Base-by-base conservation (phyloP, 768 basidiomycete species). In the Lyophyllum semitale region DNA sequence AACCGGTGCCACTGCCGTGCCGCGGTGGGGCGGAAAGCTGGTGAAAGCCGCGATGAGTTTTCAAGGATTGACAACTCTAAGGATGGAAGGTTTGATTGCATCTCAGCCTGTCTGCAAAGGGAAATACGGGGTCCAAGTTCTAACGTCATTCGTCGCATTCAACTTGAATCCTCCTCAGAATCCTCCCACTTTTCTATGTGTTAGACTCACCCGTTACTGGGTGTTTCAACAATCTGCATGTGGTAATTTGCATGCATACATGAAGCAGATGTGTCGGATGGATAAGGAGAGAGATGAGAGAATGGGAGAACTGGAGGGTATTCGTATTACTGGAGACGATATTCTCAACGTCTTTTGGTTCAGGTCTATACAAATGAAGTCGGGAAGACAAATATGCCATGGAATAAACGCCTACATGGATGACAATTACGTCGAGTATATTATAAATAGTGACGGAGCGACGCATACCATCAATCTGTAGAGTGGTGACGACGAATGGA, bases 331-430 rank as follows among this genome's bases (percentile, higher is more conserved):
- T n/a, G n/a, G n/a, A n/a, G n/a, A n/a, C n/a, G n/a, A 5, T 12
- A 9, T 35, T 15, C 37, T 38, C 23, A 44, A 44, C 12, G 25
- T 11, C 43, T 26, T 18, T 48, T 8, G 17, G 48, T 33, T 26
- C 17, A 25, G 18, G 27, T 54, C n/a, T 38, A 29, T 32, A 27
- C 18, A 27, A 45, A 46, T 12, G 11, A 42, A n/a, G n/a, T 45
- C 44, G 44, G 8, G 27, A 45, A 35, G 26, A 41, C 45, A 45
- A 35, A 44, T 37, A 58, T 58, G 50, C 38, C 59, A 53, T 50
- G 33, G 25, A 32, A 13, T 51, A 18, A 42, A 44, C 7, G 30
- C 41, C 51, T 52, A 46, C 32, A 51, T 51, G 20, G 40, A 26
- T 54, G 47, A 41, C 33, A 45, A 30, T 29, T 33, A 52, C 32